phyloP scores from a whole-genome alignment of 805 yeast species.

The Danielia oregonensis region DNA sequence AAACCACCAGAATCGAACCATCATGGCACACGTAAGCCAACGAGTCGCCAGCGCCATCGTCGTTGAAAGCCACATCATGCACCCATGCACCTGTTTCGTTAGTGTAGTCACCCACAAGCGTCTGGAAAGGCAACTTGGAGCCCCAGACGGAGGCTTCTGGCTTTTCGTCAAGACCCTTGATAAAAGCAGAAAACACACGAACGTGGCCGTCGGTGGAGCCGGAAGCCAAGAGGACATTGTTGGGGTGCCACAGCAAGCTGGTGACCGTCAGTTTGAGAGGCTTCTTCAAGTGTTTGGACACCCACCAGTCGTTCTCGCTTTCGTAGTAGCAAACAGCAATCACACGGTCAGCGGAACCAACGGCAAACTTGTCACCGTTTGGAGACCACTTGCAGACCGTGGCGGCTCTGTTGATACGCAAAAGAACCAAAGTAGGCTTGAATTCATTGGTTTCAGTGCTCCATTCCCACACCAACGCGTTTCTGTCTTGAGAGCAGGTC shows the following conservation, averaged over 20 bases:
- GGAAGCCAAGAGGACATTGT: constrained; percentile 78
- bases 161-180: constrained; percentile 83
- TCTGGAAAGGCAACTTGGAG: constrained; percentile 89
- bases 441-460: constrained; percentile 55
- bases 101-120: constrained; percentile 77
- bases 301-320: constrained; percentile 98
- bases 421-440: constrained; percentile 86
- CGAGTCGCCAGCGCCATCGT: constrained; percentile 56
- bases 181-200: constrained; percentile 81
- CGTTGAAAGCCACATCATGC: constrained; percentile 84
- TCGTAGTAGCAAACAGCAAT: constrained; percentile 96
- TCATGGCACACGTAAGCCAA: constrained; percentile 86
- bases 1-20: constrained; percentile 74
- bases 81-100: constrained; percentile 80
- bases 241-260: constrained; percentile 88
- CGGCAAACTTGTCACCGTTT: constrained; percentile 91
- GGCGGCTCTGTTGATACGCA: constrained; percentile 94
- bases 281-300: constrained; percentile 92
- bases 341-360: constrained; percentile 91
- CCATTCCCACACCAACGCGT: constrained; percentile 90
- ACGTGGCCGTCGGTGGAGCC: constrained; percentile 95
- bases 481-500: constrained; percentile 96
- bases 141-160: constrained; percentile 91
- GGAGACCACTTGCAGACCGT: constrained; percentile 96
- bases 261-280: constrained; percentile 88